Conservation (phyloP, 176 grass and related monocot genomes). For the Zea mays region DNA sequence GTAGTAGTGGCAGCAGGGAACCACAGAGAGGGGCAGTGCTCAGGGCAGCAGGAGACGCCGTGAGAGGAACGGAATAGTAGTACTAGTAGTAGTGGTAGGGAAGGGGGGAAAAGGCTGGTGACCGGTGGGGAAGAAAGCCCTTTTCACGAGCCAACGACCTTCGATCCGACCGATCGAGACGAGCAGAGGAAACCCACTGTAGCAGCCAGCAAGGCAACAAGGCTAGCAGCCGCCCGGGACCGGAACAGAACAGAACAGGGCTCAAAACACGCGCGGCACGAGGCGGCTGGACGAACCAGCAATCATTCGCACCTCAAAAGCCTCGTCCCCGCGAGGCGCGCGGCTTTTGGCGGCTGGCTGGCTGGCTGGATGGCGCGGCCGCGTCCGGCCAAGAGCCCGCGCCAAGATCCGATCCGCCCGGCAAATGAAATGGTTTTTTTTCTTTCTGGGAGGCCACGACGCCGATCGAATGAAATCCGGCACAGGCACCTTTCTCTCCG, state of each 20-base stretch:
- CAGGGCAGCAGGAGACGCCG: no score
- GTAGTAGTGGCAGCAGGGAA: not conserved
- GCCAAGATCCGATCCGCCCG: constrained; percentile 56
- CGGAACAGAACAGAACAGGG: no score
- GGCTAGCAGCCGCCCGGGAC: not conserved
- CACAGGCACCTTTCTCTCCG: no score
- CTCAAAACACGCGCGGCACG: not conserved
- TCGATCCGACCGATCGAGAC: not conserved
- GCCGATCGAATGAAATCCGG: not conserved
- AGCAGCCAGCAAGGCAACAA: no score
- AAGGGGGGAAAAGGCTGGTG: not conserved
- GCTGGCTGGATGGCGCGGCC: not conserved
- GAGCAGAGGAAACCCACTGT: not conserved
- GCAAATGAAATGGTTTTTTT: constrained; percentile 25
- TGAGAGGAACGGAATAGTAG: no score
- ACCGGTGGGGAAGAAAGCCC: constrained; percentile 42
- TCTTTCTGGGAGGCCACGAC: constrained; percentile 5
- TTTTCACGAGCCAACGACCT: not conserved
- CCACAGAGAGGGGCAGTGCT: not conserved
- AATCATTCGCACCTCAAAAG: constrained; percentile 47
- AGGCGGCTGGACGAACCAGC: not conserved
- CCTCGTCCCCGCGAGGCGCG: not conserved
- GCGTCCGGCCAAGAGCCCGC: no score
- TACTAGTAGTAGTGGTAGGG: no score
- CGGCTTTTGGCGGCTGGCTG: constrained; percentile 37